Base-by-base conservation (phyloP, 2,329 filamentous ascomycete species). In the Aspergillus sp. region DNA sequence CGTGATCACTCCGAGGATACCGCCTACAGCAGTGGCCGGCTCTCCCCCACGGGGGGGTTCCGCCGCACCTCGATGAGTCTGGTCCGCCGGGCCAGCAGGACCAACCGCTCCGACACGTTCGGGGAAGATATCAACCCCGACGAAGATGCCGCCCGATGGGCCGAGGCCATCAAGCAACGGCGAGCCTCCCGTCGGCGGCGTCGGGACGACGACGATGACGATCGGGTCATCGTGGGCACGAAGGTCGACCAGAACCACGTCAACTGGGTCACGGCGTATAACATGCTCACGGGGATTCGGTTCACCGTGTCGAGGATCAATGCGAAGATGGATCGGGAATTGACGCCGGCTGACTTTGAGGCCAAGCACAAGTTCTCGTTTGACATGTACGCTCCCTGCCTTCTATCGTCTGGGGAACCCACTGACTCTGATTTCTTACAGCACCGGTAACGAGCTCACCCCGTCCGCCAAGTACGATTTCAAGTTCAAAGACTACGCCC, bases 401-500 rank as follows among this genome's bases (percentile, higher is more conserved):
- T 43, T 36, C n/a, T 19, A 32, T n/a, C 34, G 43, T 80, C 45
- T 31, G 34, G 14, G n/a, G 21, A 9, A 36, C 5, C 41, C 13
- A 36, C 5, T 53, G 43, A 1, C 17, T 19, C 10, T 9, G 38
- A 16, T 13, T 14, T 13, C 51, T 36, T 47, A 52, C 66, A 92
- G 89, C 68, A 95, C 92, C 60, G 94, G 94, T 59, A 97, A 97
- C 71, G 94, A 99, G 78, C 80, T 99, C 70, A 96, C 96, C 4
- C 94, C 94, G 19, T 97, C 93, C 57, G 92, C 94, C 62, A 97
- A 99, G 76, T 99, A 99, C 78, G 94, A 99, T 77, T 99, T 99
- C 85, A 99, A 99, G 75, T 99, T 99, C 81, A 99, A 99, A 78
- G 94, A 99, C 76, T 99, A 99, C 73, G 93, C 93, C n/a, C 94